Evolutionary conservation across 176 grass and related monocot genomes (phyloP), one percentile per base, ranked within the genome.

Genomic region (Dendrocalamus sinicus): DNA sequence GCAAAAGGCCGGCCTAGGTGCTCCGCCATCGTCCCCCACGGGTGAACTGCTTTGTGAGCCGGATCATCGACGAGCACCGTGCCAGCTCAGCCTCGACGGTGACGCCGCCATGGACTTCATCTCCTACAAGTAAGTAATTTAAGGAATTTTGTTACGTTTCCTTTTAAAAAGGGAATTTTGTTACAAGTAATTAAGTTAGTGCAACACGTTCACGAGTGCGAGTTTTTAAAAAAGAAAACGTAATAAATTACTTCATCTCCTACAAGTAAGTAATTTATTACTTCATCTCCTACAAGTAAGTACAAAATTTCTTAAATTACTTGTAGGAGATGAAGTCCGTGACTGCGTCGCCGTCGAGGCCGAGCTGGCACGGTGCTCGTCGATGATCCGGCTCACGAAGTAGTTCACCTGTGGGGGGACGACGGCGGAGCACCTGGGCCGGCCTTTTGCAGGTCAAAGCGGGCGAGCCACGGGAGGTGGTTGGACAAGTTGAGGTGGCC

Each of bases 21-120:
- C 35, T 37, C 35, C 35, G 1, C 67, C n/a, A 87, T 96, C 39
- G 84, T 90, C 51, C 91, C 1, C 26, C 26, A 26, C 78, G 87
- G 2, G 91, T 96, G 5, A 89, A 91, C 44, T 81, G 78, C 30
- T 90, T 93, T 77, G 89, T 96, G 6, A 24, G 47, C 89, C 65
- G 50, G 24, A 93, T 96, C 77, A 91, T 96, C 51, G 77, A 86
- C 61, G 91, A 93, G 39, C 91, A 93, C 82, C 91, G 88, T 3
- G 54, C 51, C 3, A 8, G 0, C 60, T 51, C 41, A 3, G 9
- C 9, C 52, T 4, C 13, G 46, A 11, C 9, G 37, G 1, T 6
- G 39, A n/a, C 43, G 9, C 43, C 45, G 35, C 4, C 35, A 37
- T 0, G 35, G 4, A 37, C 35, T 35, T 35, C 35, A 35, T 35